Percentiles rank a stretch among this genome's conserved stretches.
Conservation (phyloP, 225 moss, liverwort and hornwort species). For the Thuidium tamariscinum region DNA sequence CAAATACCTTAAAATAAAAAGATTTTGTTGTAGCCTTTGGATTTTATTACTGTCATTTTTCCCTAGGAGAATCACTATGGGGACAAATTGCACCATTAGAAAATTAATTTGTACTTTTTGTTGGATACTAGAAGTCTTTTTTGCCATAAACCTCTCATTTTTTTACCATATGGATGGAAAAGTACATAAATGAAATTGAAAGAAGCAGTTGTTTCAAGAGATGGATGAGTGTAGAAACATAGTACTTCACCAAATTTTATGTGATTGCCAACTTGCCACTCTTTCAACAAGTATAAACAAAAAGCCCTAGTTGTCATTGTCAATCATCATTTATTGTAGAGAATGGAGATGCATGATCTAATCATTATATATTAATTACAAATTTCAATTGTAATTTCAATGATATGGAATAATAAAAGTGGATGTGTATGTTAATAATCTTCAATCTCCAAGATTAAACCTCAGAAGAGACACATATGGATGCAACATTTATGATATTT, state of each 20-base stretch:
- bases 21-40: background rate
- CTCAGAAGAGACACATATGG: accelerated
- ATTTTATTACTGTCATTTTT: accelerated
- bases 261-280: accelerated
- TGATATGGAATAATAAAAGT: background rate
- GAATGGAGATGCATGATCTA: background rate
- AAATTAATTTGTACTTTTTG: background rate
- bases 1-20: accelerated
- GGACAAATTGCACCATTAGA: background rate
- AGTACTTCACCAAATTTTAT: background rate
- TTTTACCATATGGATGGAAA: background rate
- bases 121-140: accelerated
- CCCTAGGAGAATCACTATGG: accelerated
- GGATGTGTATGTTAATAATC: background rate
- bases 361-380: background rate
- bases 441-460: background rate
- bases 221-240: background rate
- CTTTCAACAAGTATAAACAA: background rate
- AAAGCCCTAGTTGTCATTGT: accelerated
- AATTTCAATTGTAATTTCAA: background rate
- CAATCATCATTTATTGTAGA: background rate
- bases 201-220: background rate
- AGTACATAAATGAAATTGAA: background rate
- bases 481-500: accelerated
- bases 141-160: background rate